Conservation (phyloP, 371 early-diverging fungal species). For the Mortierella sp. region DNA sequence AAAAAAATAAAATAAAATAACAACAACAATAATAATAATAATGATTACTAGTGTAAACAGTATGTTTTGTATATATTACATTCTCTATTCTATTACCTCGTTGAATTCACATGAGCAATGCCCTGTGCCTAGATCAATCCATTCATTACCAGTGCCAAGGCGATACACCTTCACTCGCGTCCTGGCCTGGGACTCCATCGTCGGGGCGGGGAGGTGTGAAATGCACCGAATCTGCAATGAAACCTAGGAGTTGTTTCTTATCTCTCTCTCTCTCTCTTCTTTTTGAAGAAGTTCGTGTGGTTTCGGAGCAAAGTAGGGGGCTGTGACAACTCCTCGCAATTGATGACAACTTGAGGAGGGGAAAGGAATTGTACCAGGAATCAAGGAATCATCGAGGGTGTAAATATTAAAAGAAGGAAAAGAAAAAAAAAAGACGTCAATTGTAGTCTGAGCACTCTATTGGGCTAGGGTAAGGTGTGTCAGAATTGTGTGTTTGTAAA, state of each 20-base stretch:
- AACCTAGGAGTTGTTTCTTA: too few relatives aligned
- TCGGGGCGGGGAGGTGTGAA: neutral
- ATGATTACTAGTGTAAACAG: neutral
- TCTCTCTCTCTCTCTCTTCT: too few relatives aligned
- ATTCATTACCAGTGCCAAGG: slow-evolving; percentile 71
- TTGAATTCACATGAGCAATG: slow-evolving; percentile 70
- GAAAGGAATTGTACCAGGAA: too few relatives aligned
- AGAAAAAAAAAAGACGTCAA: too few relatives aligned
- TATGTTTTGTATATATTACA: neutral
- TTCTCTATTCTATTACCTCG: slow-evolving; percentile 54
- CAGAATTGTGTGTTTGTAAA: neutral
- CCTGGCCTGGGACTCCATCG: slow-evolving; percentile 41
- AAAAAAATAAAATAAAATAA: too few relatives aligned
- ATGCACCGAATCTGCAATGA: slow-evolving; percentile 1
- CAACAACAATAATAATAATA: too few relatives aligned
- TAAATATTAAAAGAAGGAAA: neutral
- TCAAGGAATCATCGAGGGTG: too few relatives aligned
- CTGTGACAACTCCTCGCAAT: too few relatives aligned
- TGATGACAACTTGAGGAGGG: too few relatives aligned
- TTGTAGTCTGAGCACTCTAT: too few relatives aligned
- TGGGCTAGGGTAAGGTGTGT: neutral
- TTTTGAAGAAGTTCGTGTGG: too few relatives aligned
- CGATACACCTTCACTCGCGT: slow-evolving; percentile 86
- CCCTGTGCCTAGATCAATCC: slow-evolving; percentile 90
- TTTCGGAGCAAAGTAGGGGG: too few relatives aligned